Percentiles rank a stretch among this genome's conserved stretches.
Evolutionary conservation across 1,284 basidiomycete species (phyloP).

Genomic region (Schizopora paradoxa): DNA sequence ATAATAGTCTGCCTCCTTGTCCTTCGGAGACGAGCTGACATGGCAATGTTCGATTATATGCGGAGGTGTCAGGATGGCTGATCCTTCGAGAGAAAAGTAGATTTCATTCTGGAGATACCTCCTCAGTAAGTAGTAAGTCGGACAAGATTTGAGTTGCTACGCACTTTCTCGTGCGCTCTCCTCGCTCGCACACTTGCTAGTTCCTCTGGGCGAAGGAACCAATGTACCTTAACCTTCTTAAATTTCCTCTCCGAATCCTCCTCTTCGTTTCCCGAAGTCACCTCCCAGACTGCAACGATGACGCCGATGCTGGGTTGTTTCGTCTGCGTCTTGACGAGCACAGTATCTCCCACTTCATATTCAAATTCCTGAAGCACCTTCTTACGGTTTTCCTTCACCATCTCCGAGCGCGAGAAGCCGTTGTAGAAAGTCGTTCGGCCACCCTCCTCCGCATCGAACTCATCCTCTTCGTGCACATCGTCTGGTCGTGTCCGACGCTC

Average conservation of each 20-base stretch:
- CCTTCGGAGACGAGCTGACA: conserved; percentile 32
- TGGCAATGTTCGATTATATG: conserved; percentile 47
- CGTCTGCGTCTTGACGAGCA: conserved; percentile 53
- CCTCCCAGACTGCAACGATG: conserved; percentile 62
- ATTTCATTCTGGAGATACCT: conserved; percentile 63
- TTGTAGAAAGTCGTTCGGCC: conserved; percentile 38
- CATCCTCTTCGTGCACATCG: conserved; percentile 24
- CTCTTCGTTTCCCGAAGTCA: conserved; percentile 29
- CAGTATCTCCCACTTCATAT: conserved; percentile 58
- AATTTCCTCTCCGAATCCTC: conserved; percentile 21
- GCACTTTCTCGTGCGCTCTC: conserved; percentile 50
- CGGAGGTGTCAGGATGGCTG: conserved; percentile 42
- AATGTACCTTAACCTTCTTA: conserved; percentile 57
- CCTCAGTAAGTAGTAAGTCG: conserved; percentile 8
- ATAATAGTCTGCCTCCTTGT: conserved; percentile 35
- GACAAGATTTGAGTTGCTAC: conserved; percentile 19
- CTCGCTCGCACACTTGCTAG: conserved; percentile 51
- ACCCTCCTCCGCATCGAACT: conserved; percentile 26
- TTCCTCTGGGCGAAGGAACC: conserved; percentile 63
- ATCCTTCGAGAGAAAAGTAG: conserved; percentile 52
- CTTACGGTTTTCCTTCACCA: conserved; percentile 25
- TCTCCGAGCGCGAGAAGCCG: conserved; percentile 24
- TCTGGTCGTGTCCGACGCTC: conserved; percentile 34
- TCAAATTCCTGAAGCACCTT: conserved; percentile 17
- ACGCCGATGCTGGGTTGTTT: conserved; percentile 56